phyloP scores from a whole-genome alignment of 306 rosid genomes.

The Cicer cuneatum region DNA sequence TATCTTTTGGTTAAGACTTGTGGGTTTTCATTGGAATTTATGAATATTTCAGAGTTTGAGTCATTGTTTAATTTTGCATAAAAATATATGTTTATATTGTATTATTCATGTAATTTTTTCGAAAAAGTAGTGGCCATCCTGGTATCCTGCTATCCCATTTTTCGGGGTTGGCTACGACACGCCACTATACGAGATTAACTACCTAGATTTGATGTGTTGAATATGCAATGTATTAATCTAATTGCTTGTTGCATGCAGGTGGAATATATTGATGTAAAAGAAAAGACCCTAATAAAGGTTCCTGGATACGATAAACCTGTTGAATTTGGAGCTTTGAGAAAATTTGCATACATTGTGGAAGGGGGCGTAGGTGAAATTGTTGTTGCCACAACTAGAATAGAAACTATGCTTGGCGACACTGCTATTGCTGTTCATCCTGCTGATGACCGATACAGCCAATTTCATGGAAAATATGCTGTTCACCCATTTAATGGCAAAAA shows the following conservation, averaged over 20 bases:
- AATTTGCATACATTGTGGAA: slow-evolving; percentile 89
- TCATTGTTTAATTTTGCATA: too few relatives aligned
- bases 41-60: too few relatives aligned
- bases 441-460: slow-evolving; percentile 69
- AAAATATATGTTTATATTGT: too few relatives aligned
- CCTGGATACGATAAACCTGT: slow-evolving; percentile 85
- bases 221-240: slow-evolving; percentile 31
- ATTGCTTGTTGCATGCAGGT: slow-evolving; percentile 62
- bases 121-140: too few relatives aligned
- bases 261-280: slow-evolving; percentile 85
- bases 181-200: too few relatives aligned
- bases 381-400: slow-evolving; percentile 94
- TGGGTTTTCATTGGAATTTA: too few relatives aligned
- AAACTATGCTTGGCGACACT: slow-evolving; percentile 98
- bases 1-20: too few relatives aligned
- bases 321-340: slow-evolving; percentile 87
- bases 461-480: slow-evolving; percentile 85
- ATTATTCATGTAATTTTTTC: too few relatives aligned
- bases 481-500: slow-evolving; percentile 91
- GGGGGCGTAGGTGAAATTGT: slow-evolving; percentile 83
- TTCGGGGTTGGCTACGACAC: too few relatives aligned
- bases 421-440: slow-evolving; percentile 90
- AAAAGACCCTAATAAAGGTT: slow-evolving; percentile 67
- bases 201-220: neutral
- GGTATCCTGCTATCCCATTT: too few relatives aligned